Evolutionary conservation across 164 flowering plant genomes (phyloP).

Genomic region (Brasenia schreberi): DNA sequence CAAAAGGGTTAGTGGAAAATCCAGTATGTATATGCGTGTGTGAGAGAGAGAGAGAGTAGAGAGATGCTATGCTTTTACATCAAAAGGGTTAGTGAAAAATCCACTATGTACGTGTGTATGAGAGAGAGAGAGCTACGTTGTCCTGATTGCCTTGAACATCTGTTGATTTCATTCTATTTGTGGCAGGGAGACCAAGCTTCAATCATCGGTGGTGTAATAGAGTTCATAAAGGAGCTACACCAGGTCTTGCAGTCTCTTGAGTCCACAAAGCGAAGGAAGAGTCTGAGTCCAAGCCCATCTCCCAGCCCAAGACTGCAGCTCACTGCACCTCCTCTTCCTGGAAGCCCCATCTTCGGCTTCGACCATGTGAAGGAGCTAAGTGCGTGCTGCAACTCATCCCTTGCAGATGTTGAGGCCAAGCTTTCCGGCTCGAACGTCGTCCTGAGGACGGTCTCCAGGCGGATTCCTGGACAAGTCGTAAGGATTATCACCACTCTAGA

Average conservation of each 20-base stretch:
- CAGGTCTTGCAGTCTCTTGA: slow-evolving; percentile 65
- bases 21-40: too few species aligned
- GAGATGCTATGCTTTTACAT: too few species aligned
- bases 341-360: slow-evolving; percentile 9
- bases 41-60: too few species aligned
- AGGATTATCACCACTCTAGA: slow-evolving; percentile 55
- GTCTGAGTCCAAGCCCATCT: slow-evolving; percentile 57
- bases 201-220: slow-evolving; percentile 79
- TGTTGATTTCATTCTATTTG: not conserved
- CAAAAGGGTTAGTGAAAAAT: too few species aligned
- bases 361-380: slow-evolving; percentile 39
- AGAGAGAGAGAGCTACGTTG: too few species aligned
- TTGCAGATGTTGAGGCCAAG: slow-evolving; percentile 86
- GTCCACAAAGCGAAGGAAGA: slow-evolving; percentile 65
- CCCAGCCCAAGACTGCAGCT: slow-evolving; percentile 48
- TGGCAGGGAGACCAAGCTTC: slow-evolving; percentile 95
- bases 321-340: slow-evolving; percentile 10
- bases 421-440: slow-evolving; percentile 77
- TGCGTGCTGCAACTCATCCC: slow-evolving; percentile 65
- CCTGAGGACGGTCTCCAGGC: slow-evolving; percentile 39
- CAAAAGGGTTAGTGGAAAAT: too few species aligned
- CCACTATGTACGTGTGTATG: too few species aligned
- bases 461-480: slow-evolving; percentile 56
- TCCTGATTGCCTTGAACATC: not conserved
- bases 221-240: slow-evolving; percentile 92